A percentile compares a stretch with the other conserved stretches of the same genome.
Evolutionary conservation across 1,284 basidiomycete genomes (phyloP).

Genomic region (Ganoderma boninense): DNA sequence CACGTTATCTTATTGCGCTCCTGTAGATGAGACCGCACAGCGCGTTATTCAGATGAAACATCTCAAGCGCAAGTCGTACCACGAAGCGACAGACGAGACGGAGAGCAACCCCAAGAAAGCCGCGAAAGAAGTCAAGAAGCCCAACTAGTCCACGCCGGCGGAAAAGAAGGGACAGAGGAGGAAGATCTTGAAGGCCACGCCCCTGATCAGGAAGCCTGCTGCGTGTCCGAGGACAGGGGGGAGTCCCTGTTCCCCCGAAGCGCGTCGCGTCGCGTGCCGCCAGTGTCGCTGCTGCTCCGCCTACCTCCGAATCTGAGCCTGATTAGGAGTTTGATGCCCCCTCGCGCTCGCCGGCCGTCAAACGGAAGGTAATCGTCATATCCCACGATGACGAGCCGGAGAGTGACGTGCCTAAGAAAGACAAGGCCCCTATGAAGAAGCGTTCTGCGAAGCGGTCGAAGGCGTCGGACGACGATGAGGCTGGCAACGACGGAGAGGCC

Average conservation of each 20-base stretch:
- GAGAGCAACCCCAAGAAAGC: slow-evolving; percentile 30
- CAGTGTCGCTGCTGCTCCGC: background rate
- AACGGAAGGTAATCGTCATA: slow-evolving; percentile 50
- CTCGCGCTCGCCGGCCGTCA: slow-evolving; percentile 37
- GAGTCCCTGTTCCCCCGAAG: no score
- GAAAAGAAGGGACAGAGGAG: no score
- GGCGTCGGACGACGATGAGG: slow-evolving; percentile 41
- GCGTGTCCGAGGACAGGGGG: no score
- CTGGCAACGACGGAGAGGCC: no score
- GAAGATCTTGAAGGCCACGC: no score
- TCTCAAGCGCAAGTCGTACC: slow-evolving; percentile 76
- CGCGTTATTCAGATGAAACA: slow-evolving; percentile 68
- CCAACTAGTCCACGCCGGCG: no score
- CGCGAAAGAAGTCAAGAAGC: no score
- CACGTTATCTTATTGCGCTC: no score
- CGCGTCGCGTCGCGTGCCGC: no score
- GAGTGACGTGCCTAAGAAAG: slow-evolving; percentile 21
- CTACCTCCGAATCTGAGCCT: slow-evolving; percentile 42
- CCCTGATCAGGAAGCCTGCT: no score
- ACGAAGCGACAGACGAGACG: slow-evolving; percentile 56
- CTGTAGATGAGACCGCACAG: slow-evolving; percentile 54
- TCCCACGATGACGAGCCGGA: slow-evolving; percentile 51
- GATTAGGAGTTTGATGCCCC: slow-evolving; percentile 45
- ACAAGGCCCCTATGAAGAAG: slow-evolving; percentile 34
- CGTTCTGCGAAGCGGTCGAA: slow-evolving; percentile 34